Conservation (phyloP, 1,139 yeast species). For the Saccharomyces hybrid region DNA sequence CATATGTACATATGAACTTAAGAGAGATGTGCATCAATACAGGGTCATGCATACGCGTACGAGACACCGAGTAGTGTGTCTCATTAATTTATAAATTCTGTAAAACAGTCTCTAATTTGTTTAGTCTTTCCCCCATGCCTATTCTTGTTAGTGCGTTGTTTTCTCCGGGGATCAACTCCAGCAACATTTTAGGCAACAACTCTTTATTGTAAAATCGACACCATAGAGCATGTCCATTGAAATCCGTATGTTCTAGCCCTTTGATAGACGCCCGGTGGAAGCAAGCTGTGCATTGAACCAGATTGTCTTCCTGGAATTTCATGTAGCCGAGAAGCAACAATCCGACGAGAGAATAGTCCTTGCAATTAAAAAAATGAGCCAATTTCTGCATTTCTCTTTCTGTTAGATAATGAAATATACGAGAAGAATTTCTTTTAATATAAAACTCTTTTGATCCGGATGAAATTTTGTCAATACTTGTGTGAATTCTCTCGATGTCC, state of each 20-base stretch:
- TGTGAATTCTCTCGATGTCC: constrained; percentile 10
- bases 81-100: constrained; percentile 2
- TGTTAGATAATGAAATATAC: neutral
- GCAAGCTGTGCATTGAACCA: constrained; percentile 14
- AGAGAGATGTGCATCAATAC: neutral
- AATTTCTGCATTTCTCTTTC: neutral
- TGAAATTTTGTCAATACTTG: neutral
- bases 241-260: constrained; percentile 5
- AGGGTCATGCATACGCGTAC: neutral
- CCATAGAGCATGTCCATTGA: constrained; percentile 16
- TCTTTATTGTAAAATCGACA: constrained; percentile 14
- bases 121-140: constrained; percentile 4
- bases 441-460: neutral
- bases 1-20: neutral
- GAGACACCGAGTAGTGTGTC: neutral
- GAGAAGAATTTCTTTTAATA: neutral
- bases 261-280: constrained; percentile 9
- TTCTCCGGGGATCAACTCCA: neutral
- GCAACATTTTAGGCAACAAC: constrained; percentile 8
- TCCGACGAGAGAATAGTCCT: constrained; percentile 3
- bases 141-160: neutral
- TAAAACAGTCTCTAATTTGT: constrained; percentile 4
- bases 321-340: constrained; percentile 9
- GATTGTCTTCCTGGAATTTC: constrained; percentile 1
- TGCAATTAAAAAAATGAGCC: constrained; percentile 4